Conservation (phyloP, 2,329 filamentous ascomycete species). For the Diaporthe ampelina region DNA sequence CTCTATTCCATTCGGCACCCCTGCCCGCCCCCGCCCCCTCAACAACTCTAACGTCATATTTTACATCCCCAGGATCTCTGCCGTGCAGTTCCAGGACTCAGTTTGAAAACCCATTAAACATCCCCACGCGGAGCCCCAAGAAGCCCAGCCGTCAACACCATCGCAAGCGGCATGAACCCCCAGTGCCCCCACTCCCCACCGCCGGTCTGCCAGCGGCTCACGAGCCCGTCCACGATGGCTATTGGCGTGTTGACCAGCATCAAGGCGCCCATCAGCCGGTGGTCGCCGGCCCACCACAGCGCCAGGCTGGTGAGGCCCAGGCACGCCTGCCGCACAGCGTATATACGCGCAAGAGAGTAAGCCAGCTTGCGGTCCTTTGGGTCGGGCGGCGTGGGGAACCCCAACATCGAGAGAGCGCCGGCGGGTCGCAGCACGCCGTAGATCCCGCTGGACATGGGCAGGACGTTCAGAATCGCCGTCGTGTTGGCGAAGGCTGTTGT, state of each 20-base stretch:
- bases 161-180: neutral
- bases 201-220: neutral
- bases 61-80: no score
- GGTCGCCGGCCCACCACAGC: constrained; percentile 11
- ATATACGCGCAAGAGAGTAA: neutral
- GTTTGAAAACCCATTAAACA: neutral
- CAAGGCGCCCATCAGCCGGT: constrained; percentile 18
- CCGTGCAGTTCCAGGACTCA: no score
- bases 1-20: no score
- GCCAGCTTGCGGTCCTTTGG: neutral
- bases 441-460: neutral
- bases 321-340: constrained; percentile 1
- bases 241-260: constrained; percentile 9
- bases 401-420: neutral
- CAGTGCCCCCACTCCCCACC: constrained; percentile 22
- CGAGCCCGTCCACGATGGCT: neutral
- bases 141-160: constrained; percentile 4
- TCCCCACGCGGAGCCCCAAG: neutral
- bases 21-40: no score
- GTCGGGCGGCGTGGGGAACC: neutral
- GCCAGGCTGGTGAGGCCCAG: constrained; percentile 2
- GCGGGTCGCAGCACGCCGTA: neutral
- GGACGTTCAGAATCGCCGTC: neutral
- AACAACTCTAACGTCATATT: no score
- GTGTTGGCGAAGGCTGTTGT: constrained; percentile 19